Conservation (phyloP, 345 rosid genomes). For the Arabis alpina region DNA sequence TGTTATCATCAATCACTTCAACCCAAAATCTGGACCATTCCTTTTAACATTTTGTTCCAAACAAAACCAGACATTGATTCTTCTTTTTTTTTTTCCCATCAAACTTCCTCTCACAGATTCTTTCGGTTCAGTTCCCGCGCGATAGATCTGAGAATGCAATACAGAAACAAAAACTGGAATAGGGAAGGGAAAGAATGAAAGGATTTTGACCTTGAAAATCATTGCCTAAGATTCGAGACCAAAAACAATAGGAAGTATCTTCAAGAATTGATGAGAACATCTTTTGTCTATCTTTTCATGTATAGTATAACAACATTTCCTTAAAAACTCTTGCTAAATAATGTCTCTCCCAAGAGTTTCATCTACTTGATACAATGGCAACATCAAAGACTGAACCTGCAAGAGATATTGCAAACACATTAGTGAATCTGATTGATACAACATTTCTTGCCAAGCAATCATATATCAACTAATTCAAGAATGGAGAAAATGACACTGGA, state of each 20-base stretch:
- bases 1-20: slow-evolving; percentile 36
- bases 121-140: slow-evolving; percentile 1
- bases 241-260: slow-evolving; percentile 36
- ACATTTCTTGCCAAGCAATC: too few species aligned
- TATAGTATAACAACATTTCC: slow-evolving; percentile 33
- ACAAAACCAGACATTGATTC: slow-evolving; percentile 19
- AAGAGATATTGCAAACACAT: slow-evolving; percentile 8
- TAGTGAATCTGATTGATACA: too few species aligned
- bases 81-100: slow-evolving; percentile 20
- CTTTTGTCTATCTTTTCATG: slow-evolving; percentile 25
- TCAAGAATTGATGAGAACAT: slow-evolving; percentile 41
- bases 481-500: not conserved
- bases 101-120: slow-evolving; percentile 1
- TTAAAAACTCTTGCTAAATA: slow-evolving; percentile 23
- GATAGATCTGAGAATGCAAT: slow-evolving; percentile 10
- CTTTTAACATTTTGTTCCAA: slow-evolving; percentile 27
- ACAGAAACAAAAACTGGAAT: slow-evolving; percentile 33
- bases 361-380: slow-evolving; percentile 37
- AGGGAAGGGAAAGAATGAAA: slow-evolving; percentile 28
- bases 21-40: slow-evolving; percentile 23
- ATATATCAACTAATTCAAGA: not conserved
- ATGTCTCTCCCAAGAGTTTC: slow-evolving; percentile 35
- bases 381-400: slow-evolving; percentile 27
- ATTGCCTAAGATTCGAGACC: slow-evolving; percentile 32
- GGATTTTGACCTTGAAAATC: slow-evolving; percentile 24